Conservation (phyloP, 768 basidiomycete genomes). For the Hysterangium stoloniferum region DNA sequence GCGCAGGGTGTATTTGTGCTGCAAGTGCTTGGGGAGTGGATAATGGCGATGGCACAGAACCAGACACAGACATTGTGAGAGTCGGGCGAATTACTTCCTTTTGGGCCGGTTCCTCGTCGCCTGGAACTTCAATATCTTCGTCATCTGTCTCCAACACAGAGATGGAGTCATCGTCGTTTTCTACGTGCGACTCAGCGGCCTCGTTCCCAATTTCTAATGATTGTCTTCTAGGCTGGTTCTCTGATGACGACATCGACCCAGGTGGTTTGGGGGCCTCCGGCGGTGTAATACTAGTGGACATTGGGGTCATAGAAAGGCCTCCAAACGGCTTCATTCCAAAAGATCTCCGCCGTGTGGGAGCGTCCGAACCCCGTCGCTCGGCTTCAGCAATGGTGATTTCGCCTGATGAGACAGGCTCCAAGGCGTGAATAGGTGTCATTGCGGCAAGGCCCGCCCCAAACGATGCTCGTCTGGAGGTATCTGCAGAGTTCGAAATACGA, state of each 20-base stretch:
- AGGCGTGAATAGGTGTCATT: conserved; percentile 6
- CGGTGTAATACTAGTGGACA: neutral
- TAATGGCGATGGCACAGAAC: conserved; percentile 18
- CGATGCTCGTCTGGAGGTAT: conserved; percentile 1
- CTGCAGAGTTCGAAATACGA: neutral
- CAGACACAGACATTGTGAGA: conserved; percentile 12
- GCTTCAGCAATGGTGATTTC: neutral
- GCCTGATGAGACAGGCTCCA: neutral
- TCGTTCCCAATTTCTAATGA: neutral
- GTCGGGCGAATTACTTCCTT: conserved; percentile 13
- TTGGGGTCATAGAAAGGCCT: conserved; percentile 8
- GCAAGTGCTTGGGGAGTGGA: conserved; percentile 32
- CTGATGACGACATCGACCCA: neutral
- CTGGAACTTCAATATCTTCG: conserved; percentile 16
- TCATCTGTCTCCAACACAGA: conserved; percentile 27
- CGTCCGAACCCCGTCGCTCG: neutral
- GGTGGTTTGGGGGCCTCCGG: neutral
- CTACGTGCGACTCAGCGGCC: neutral
- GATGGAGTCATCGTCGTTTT: conserved; percentile 22
- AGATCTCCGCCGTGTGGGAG: neutral
- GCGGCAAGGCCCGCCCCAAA: neutral
- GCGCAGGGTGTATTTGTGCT: conserved; percentile 40
- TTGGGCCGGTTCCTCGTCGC: conserved; percentile 19
- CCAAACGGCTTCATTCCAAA: neutral
- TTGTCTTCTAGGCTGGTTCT: neutral